Conservation (phyloP, 148 eudicot genomes). For the Vaccinium darrowii region DNA sequence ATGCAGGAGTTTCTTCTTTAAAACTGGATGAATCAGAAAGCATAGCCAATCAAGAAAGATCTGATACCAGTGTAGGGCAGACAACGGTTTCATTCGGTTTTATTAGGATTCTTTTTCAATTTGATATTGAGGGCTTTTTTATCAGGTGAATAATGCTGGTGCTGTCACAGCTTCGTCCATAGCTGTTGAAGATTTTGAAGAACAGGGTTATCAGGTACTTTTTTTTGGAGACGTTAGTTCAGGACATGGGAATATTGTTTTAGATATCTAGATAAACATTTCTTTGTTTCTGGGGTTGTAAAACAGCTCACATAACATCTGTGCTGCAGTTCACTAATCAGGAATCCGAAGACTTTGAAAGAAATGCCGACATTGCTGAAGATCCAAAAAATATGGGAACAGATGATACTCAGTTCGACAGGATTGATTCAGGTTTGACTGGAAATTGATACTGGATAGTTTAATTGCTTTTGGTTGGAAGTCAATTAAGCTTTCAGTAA, state of each 20-base stretch:
- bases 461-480: neutral
- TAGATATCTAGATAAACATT: neutral
- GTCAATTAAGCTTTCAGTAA: neutral
- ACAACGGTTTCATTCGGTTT: neutral
- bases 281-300: neutral
- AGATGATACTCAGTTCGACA: neutral
- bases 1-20: slow-evolving; percentile 22
- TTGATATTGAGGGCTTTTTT: neutral
- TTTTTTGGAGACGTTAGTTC: neutral
- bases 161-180: slow-evolving; percentile 17
- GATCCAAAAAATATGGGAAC: neutral
- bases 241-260: neutral
- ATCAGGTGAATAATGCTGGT: slow-evolving; percentile 23
- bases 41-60: slow-evolving; percentile 17
- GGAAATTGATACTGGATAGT: too few species aligned
- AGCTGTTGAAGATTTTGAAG: slow-evolving; percentile 26
- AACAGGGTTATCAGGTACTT: slow-evolving; percentile 30
- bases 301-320: neutral
- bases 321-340: slow-evolving; percentile 13
- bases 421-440: slow-evolving; percentile 20
- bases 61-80: slow-evolving; percentile 24
- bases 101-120: neutral
- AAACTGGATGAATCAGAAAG: slow-evolving; percentile 16
- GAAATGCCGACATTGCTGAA: slow-evolving; percentile 12
- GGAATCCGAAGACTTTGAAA: slow-evolving; percentile 6